Conservation (phyloP, 2,329 filamentous ascomycete species). For the Aspergillus candidus region DNA sequence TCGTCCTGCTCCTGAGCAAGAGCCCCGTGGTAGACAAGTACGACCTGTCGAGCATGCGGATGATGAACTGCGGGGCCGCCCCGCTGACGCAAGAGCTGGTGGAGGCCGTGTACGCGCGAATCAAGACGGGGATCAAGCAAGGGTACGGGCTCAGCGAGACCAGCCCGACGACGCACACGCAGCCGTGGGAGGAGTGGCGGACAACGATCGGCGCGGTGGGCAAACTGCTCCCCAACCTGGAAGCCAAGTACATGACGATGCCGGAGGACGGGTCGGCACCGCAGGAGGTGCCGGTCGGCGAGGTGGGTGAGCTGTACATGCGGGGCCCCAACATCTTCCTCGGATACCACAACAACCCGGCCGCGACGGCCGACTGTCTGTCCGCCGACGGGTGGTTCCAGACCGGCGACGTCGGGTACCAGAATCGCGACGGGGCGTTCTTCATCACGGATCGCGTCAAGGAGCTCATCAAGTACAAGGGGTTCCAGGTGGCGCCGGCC, state of each 20-base stretch:
- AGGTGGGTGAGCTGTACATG: conserved; percentile 64
- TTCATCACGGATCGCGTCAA: conserved; percentile 86
- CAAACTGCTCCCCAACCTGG: conserved; percentile 68
- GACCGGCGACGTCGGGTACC: conserved; percentile 79
- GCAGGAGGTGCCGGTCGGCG: conserved; percentile 54
- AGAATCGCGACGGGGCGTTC: conserved; percentile 71
- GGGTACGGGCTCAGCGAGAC: conserved; percentile 89
- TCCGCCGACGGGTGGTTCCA: conserved; percentile 75
- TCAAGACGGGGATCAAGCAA: conserved; percentile 79
- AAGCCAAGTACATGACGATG: conserved; percentile 68
- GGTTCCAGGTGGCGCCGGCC: conserved; percentile 64
- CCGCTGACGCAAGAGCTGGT: conserved; percentile 77
- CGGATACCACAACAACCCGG: conserved; percentile 56
- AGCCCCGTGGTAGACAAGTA: conserved; percentile 72
- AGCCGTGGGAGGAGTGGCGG: conserved; percentile 69
- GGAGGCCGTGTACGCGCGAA: conserved; percentile 64
- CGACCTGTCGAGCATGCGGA: conserved; percentile 69
- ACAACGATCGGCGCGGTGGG: conserved; percentile 73
- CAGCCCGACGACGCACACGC: conserved; percentile 68
- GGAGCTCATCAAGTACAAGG: conserved; percentile 59
- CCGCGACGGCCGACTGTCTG: conserved; percentile 51
- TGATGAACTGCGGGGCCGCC: conserved; percentile 82
- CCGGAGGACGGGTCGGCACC: conserved; percentile 45
- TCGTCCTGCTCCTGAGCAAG: conserved; percentile 75
- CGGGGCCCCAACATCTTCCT: conserved; percentile 59